Evolutionary conservation across 352 stramenopile genomes (phyloP), one percentile per base, ranked within the genome.

Genomic region (Phytophthora pluvialis): DNA sequence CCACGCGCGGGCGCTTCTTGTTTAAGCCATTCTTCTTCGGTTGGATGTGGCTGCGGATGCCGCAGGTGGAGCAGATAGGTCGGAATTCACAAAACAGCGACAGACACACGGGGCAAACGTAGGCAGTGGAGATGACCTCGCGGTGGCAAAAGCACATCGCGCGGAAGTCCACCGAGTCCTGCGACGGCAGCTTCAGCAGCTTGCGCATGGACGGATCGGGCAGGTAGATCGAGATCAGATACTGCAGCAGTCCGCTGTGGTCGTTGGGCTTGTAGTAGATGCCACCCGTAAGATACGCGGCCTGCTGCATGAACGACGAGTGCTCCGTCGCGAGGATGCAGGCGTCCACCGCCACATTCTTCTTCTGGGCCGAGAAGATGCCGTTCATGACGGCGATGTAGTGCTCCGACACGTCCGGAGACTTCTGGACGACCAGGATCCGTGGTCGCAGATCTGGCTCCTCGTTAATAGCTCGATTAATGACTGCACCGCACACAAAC

Each of bases 321-420:
- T 90, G 87, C 28, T 94, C 86, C 3, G 70, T 47, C 12, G 73
- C 65, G 38, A 96, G 69, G 39, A 95, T 87, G 53, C 88, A 94
- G 13, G 87, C 83, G 56, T 96, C 89, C 15, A 96, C 83, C 21
- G 85, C 76, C 16, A 96, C 83, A 44, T 71, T 78, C 65, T 91
- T 93, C 72, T 96, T 96, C 61, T 96, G 87, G 1, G 89, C 89
- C 38, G 89, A 95, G 65, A 96, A 96, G 58, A 95, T 95, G 56
- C 77, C 83, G 62, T 96, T 96, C 89, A 96, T 96, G 70, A 95
- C 91, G 11, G 87, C 85, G 48, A 96, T 96, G 72, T 96, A 96
- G 65, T 95, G 87, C 67, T 86, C 79, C 39, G 89, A 90, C 52
- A 94, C 85, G 51, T 96, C 89, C 3, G 84, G 77, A 12, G 86